phyloP scores from a whole-genome alignment of 1,139 yeast species.

The Fermentozyma sake region DNA sequence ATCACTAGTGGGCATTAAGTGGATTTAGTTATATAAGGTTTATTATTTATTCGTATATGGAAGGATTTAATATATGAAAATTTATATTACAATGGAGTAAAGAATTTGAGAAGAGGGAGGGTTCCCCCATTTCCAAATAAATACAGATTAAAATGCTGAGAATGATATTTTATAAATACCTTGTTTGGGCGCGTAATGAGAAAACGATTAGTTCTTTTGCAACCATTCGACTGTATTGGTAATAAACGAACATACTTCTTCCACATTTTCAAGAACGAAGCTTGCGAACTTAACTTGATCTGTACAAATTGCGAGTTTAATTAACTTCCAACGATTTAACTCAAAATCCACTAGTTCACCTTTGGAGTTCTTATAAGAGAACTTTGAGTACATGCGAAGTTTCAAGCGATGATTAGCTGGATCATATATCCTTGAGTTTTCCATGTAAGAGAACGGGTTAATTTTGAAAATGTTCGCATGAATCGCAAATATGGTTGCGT shows the following conservation, averaged over 20 bases:
- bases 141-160: too few species aligned
- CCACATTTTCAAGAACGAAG: constrained; percentile 18
- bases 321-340: constrained; percentile 30
- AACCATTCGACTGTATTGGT: constrained; percentile 29
- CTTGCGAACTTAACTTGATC: constrained; percentile 21
- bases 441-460: constrained; percentile 27
- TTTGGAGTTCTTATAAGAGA: constrained; percentile 8
- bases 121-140: too few species aligned
- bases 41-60: too few species aligned
- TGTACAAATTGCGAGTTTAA: constrained; percentile 26
- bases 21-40: constrained; percentile 1
- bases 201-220: constrained; percentile 1
- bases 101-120: too few species aligned
- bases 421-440: constrained; percentile 22
- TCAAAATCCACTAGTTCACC: constrained; percentile 26
- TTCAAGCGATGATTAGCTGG: constrained; percentile 19
- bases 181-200: not conserved
- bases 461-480: constrained; percentile 37
- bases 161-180: too few species aligned
- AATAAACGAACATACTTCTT: constrained; percentile 23
- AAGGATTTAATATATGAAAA: too few species aligned
- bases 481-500: constrained; percentile 22
- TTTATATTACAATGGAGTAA: too few species aligned
- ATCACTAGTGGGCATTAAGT: too few species aligned
- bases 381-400: constrained; percentile 26